Conservation (phyloP, 2,329 filamentous ascomycete species). For the Hymenoscyphus albidus region DNA sequence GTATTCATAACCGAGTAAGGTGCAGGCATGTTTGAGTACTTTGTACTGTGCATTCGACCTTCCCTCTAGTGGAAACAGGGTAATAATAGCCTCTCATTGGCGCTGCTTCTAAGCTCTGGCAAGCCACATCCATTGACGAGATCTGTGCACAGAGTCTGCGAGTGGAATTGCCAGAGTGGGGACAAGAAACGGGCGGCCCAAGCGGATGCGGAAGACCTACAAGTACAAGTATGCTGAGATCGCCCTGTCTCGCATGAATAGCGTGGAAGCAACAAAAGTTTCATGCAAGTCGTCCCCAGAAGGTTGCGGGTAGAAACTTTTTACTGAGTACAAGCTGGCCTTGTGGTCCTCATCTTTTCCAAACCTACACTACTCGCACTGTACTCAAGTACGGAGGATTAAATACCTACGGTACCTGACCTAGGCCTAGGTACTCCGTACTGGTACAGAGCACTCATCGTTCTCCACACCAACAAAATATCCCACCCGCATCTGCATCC, state of each 20-base stretch:
- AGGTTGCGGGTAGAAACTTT: not conserved
- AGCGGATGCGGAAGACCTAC: conserved; percentile 1
- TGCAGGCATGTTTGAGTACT: not conserved
- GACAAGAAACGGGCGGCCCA: conserved; percentile 3
- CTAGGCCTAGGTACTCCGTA: no score
- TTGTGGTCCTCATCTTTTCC: not conserved
- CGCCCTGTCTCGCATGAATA: conserved; percentile 7
- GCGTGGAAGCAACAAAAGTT: not conserved
- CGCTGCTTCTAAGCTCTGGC: not conserved
- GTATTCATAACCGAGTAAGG: not conserved
- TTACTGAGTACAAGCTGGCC: not conserved
- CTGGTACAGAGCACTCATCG: no score
- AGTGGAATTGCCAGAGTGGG: not conserved
- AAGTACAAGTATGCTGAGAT: not conserved
- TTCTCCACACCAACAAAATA: no score
- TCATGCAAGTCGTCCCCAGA: not conserved
- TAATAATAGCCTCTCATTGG: not conserved
- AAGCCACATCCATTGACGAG: not conserved
- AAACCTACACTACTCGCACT: no score
- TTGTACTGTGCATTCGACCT: not conserved
- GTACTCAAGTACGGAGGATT: no score
- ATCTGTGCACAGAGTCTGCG: conserved; percentile 4
- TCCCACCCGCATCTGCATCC: no score
- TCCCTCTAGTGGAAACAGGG: not conserved
- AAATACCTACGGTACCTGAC: no score